Conservation (phyloP, 2,329 filamentous ascomycete species). For the Colletotrichum sp. region DNA sequence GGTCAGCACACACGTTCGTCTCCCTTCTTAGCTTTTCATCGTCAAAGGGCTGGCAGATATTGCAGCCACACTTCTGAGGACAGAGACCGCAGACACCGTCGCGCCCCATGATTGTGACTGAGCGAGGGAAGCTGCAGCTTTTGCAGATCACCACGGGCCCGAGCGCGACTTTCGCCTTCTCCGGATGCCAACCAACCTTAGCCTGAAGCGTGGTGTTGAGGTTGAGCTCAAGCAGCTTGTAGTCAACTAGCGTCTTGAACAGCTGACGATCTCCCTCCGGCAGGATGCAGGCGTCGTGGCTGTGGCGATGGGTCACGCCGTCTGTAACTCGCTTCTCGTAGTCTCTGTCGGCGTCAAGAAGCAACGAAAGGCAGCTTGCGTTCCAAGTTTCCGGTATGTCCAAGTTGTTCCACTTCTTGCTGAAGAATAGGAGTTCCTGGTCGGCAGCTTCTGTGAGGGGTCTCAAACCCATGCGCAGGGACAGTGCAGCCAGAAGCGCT, state of each 20-base stretch:
- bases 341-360: conserved; percentile 50
- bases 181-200: conserved; percentile 47
- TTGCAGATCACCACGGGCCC: conserved; percentile 46
- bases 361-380: conserved; percentile 44
- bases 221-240: conserved; percentile 50
- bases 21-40: conserved; percentile 26
- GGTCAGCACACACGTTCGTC: conserved; percentile 32
- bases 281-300: conserved; percentile 30
- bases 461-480: conserved; percentile 50
- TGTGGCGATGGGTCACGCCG: conserved; percentile 21
- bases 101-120: conserved; percentile 51
- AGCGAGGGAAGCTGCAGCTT: conserved; percentile 47
- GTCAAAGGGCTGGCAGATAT: conserved; percentile 19
- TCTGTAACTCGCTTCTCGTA: conserved; percentile 30
- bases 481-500: conserved; percentile 50
- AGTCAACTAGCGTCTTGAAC: conserved; percentile 48
- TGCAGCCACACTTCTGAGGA: conserved; percentile 24
- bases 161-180: conserved; percentile 45
- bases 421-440: conserved; percentile 43
- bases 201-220: conserved; percentile 47
- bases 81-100: conserved; percentile 47
- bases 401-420: conserved; percentile 49
- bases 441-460: conserved; percentile 44
- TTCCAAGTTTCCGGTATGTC: conserved; percentile 56
- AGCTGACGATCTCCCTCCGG: conserved; percentile 39